Conservation (phyloP, 164 flowering plant genomes). For the Tetrastigma voinierianum region DNA sequence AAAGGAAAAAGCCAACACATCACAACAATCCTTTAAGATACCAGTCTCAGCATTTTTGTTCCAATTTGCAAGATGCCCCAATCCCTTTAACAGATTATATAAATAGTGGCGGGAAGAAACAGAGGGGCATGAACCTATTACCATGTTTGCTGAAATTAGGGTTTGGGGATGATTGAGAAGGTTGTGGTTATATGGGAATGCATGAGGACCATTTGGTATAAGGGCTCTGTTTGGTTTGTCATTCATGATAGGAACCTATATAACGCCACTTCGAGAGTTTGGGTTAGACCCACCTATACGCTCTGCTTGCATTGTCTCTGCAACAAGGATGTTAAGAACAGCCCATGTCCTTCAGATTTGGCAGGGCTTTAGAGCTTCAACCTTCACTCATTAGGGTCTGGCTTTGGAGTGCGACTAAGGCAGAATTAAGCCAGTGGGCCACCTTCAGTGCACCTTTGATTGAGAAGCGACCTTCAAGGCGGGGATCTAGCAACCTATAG, state of each 20-base stretch:
- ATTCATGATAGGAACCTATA: slow-evolving; percentile 36
- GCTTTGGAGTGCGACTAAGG: slow-evolving; percentile 37
- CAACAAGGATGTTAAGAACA: slow-evolving; percentile 62
- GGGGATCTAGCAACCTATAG: too few relatives aligned
- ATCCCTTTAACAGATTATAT: too few relatives aligned
- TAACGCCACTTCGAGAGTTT: slow-evolving; percentile 35
- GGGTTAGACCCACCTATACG: slow-evolving; percentile 37
- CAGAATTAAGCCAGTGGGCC: slow-evolving; percentile 30
- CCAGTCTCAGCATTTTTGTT: too few relatives aligned
- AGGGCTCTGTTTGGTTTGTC: slow-evolving; percentile 55
- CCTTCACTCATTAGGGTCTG: slow-evolving; percentile 37
- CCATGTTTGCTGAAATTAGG: too few relatives aligned
- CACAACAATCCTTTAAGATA: too few relatives aligned
- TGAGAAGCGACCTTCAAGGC: too few relatives aligned
- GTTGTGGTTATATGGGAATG: slow-evolving; percentile 54
- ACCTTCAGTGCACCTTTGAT: slow-evolving; percentile 38
- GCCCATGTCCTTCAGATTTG: slow-evolving; percentile 51
- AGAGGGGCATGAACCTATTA: too few relatives aligned
- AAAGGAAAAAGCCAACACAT: too few relatives aligned
- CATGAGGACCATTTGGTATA: slow-evolving; percentile 50
- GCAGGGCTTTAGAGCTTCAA: slow-evolving; percentile 32
- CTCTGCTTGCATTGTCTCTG: slow-evolving; percentile 56
- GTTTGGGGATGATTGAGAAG: slow-evolving; percentile 46
- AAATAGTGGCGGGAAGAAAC: too few relatives aligned
- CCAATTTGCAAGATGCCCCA: too few relatives aligned